These are phyloP conservation scores for Rhinocladiella mackenziei DNA, from an alignment of 2,329 filamentous ascomycete species.

Conservation along the genomic window DNA sequence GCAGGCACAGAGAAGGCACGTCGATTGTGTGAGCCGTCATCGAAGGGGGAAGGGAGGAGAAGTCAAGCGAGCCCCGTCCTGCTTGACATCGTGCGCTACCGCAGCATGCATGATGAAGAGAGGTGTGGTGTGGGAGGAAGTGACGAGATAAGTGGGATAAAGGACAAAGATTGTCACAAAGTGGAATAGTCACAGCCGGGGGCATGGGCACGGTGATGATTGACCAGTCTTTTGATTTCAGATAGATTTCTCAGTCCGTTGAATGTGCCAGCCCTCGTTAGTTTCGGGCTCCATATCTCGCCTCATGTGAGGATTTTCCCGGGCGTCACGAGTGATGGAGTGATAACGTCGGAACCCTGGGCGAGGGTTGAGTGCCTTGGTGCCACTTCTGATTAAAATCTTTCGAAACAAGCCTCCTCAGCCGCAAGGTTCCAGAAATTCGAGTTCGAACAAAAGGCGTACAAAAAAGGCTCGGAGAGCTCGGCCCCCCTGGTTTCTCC, in stretches of 20 bases:
- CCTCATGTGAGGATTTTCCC: too few relatives aligned
- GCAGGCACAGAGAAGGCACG: slow-evolving; percentile 13
- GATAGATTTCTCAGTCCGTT: slow-evolving; percentile 1
- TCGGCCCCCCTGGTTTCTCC: neutral
- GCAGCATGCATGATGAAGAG: slow-evolving; percentile 18
- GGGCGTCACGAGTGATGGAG: too few relatives aligned
- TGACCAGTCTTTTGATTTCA: slow-evolving; percentile 1
- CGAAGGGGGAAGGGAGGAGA: slow-evolving; percentile 5
- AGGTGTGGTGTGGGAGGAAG: slow-evolving; percentile 15
- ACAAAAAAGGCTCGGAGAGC: neutral
- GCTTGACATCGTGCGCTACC: slow-evolving; percentile 26
- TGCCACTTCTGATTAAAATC: too few relatives aligned
- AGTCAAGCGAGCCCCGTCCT: slow-evolving; percentile 20
- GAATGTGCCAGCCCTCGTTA: neutral
- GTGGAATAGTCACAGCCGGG: slow-evolving; percentile 18
- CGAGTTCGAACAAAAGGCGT: too few relatives aligned
- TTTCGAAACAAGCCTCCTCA: too few relatives aligned
- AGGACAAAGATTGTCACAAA: slow-evolving; percentile 14
- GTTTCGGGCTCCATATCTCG: neutral
- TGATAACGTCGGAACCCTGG: too few relatives aligned
- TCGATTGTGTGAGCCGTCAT: slow-evolving; percentile 6
- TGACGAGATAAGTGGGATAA: slow-evolving; percentile 14
- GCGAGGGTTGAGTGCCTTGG: too few relatives aligned
- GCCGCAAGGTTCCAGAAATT: too few relatives aligned
- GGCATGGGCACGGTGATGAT: slow-evolving; percentile 8